Evolutionary conservation across 2,329 filamentous ascomycete genomes (phyloP).

Genomic region (Stagonosporopsis tanaceti): DNA sequence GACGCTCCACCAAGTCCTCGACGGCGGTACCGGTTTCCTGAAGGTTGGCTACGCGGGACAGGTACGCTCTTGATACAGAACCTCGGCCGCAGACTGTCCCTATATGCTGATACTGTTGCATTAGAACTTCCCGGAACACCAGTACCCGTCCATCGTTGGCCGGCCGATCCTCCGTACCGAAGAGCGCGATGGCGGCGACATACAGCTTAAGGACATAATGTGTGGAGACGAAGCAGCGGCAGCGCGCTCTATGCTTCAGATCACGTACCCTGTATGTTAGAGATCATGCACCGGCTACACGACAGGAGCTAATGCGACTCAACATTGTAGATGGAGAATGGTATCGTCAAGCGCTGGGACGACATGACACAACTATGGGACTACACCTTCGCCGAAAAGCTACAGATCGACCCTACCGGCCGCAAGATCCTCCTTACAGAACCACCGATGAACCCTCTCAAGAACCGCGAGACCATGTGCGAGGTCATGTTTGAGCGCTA

Average conservation of each 20-base stretch:
- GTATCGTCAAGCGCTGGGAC: constrained; percentile 99
- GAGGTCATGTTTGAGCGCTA: constrained; percentile 99
- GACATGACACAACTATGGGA: constrained; percentile 99
- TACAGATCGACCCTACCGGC: constrained; percentile 87
- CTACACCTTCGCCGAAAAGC: constrained; percentile 97
- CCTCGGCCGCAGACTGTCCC: not conserved
- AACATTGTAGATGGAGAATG: constrained; percentile 85
- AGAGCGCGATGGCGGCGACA: constrained; percentile 76
- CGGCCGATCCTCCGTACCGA: constrained; percentile 96
- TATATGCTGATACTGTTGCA: constrained; percentile 17
- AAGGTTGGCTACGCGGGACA: constrained; percentile 98
- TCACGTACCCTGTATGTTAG: constrained; percentile 82
- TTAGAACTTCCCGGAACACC: constrained; percentile 97
- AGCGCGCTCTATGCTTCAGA: constrained; percentile 95
- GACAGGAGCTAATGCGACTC: constrained; percentile 40
- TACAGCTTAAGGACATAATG: constrained; percentile 97
- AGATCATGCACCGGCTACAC: constrained; percentile 20
- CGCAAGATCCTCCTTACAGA: constrained; percentile 98
- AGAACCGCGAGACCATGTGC: constrained; percentile 97
- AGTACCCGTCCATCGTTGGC: constrained; percentile 97
- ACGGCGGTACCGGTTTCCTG: constrained; percentile 99
- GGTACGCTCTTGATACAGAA: constrained; percentile 55
- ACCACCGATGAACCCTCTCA: constrained; percentile 96
- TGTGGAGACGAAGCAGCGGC: constrained; percentile 97
- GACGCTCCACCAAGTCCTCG: constrained; percentile 75